These are phyloP conservation scores for Salinomyces thailandicus DNA, from an alignment of 2,329 filamentous ascomycete genomes.

Conservation along the genomic window DNA sequence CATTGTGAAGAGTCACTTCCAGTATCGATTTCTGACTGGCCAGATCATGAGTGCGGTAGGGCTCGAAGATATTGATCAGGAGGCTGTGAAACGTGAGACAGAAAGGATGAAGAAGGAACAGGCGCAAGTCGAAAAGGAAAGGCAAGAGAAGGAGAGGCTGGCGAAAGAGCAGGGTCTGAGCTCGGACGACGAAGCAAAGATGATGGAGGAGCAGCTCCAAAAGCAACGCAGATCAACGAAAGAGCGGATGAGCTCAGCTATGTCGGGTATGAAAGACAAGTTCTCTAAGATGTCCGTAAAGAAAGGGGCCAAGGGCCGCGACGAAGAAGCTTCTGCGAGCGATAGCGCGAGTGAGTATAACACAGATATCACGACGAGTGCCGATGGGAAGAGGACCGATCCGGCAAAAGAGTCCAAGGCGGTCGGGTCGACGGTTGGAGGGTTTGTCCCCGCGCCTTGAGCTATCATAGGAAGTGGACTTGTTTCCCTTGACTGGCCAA, in stretches of 20 bases:
- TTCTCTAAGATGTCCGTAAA: background rate
- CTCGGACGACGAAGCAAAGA: background rate
- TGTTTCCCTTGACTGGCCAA: too few relatives aligned
- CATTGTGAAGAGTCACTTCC: slow-evolving; percentile 1
- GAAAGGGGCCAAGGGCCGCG: background rate
- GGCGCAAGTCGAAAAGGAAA: background rate
- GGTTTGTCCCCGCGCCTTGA: background rate
- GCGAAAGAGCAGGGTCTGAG: background rate
- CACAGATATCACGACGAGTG: background rate
- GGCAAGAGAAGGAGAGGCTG: background rate
- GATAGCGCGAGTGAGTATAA: background rate
- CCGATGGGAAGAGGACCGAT: background rate
- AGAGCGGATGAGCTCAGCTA: background rate
- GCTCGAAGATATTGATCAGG: background rate
- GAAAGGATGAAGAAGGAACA: background rate
- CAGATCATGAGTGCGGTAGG: background rate
- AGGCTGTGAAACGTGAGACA: background rate
- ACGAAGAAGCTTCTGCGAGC: background rate
- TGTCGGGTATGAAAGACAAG: background rate
- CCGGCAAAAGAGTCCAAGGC: background rate
- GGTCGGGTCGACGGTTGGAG: background rate
- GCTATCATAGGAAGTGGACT: too few relatives aligned
- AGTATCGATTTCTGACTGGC: background rate
- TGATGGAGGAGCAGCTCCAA: background rate
- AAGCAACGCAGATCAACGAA: background rate